Evolutionary conservation across 805 yeast genomes (phyloP), one percentile per base, ranked within the genome.

Genomic region (Starmera pachycereana): DNA sequence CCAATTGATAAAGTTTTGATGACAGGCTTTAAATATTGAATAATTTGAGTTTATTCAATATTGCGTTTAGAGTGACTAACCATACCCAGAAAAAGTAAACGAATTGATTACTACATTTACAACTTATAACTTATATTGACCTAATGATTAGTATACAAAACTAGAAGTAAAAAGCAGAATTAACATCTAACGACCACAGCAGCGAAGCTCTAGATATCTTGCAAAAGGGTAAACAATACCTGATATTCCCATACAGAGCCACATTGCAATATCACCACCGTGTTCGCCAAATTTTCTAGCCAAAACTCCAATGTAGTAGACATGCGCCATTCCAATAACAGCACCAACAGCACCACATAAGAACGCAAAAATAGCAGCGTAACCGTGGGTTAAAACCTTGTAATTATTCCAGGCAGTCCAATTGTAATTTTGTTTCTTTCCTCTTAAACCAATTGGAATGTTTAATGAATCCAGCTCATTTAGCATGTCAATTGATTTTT

Each of bases 301-400:
- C 10, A 86, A 49, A 0, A 86, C 86, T 0, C 95, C 96, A 7
- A 72, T 66, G 69, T 81, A 87, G 60, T 87, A 87, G 7, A 78
- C 82, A 57, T 87, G 96, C 22, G 83, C 71, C 96, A 87, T 87
- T 7, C 95, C 95, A 16, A 86, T 62, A 3, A 82, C 86, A 1
- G 86, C 94, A 36, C 95, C 95, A 0, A 75, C 82, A 13, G 79
- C 79, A 35, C 95, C 96, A 40, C 71, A 61, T 3, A 73, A 49
- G 49, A 85, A 85, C 2, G 88, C 71, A 14, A 69, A 49, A 4
- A 79, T 60, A 0, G 95, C 81, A 1, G 95, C 95, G 37, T 65
- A 63, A 3, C 95, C 92, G 41, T 70, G 63, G 0, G 95, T 82
- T 47, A 85, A 67, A 13, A 68, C 66, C 4, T 54, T 56, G 35